Conservation (phyloP, 768 basidiomycete genomes). For the Kwoniella bestiolae region DNA sequence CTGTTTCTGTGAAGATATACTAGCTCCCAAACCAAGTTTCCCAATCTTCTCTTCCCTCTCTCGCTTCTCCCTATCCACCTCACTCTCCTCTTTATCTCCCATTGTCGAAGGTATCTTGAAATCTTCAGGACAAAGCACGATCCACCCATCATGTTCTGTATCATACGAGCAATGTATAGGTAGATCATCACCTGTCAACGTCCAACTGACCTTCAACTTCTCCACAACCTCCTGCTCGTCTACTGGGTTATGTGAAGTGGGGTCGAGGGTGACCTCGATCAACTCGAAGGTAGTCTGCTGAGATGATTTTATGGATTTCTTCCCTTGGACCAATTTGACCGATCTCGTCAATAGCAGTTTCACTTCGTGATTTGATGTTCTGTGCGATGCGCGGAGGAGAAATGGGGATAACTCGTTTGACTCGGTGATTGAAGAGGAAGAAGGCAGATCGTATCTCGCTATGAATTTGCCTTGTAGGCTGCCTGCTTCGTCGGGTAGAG, state of each 20-base stretch:
- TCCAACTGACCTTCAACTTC: constrained; percentile 34
- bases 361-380: constrained; percentile 10
- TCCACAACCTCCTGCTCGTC: constrained; percentile 8
- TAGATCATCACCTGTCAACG: constrained; percentile 44
- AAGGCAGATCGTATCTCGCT: constrained; percentile 33
- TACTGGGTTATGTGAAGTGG: constrained; percentile 10
- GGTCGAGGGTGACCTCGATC: constrained; percentile 36
- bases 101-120: constrained; percentile 5
- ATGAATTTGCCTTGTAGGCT: constrained; percentile 23
- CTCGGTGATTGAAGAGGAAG: neutral
- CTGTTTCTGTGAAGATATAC: neutral
- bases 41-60: constrained; percentile 23
- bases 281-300: constrained; percentile 40
- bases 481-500: constrained; percentile 15
- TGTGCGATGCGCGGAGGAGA: constrained; percentile 31
- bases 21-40: constrained; percentile 41
- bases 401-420: constrained; percentile 28
- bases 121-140: constrained; percentile 36
- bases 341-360: constrained; percentile 34
- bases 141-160: constrained; percentile 31
- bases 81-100: constrained; percentile 9
- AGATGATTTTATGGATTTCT: neutral
- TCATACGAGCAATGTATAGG: constrained; percentile 36
- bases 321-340: constrained; percentile 5
- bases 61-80: constrained; percentile 19